Base-by-base conservation (phyloP, 768 basidiomycete species). In the Cyclocybe aegerita region DNA sequence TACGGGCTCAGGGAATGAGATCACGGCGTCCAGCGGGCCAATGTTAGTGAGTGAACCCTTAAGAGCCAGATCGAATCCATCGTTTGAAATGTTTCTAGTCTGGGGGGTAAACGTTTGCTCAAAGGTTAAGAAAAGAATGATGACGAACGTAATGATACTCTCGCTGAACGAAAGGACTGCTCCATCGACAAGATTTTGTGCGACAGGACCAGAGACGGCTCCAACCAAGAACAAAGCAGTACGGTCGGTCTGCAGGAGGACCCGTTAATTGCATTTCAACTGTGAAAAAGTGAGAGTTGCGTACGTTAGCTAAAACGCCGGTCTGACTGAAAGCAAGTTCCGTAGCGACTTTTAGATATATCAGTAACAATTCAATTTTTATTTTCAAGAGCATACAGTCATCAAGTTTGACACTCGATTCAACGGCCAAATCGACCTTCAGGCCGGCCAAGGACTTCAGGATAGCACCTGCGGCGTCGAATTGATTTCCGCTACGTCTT, bases 1-100 rank as follows among this genome's bases (percentile, higher is more conserved):
- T 39, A 88, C 67, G 1, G 84, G 84, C 38, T 86, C 81, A 10
- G 72, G 69, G 60, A 89, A 90, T 10, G 78, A 76, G 43, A 90
- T 88, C 41, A 75, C 57, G 3, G 85, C 86, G 66, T 89, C 86
- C 44, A 90, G 72, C 15, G 87, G 86, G 0, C 87, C 87, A 5
- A 78, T 65, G 43, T 82, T 79, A 0, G 80, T 83, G 46, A 86
- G 61, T 9, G 83, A 81, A 10, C 85, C 85, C 15, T 70, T 71
- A 4, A 90, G 69, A 2, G 77, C 65, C 17, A 88, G 65, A 60
- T 83, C 77, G 58, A 89, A 88, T 1, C 87, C 87, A 1, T 74
- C 70, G 39, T 88, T 67, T 3, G 81, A 68, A 14, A 83, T 74
- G 52, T 81, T 76, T 34, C 79, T 81, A 53, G 17, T 42, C 30